phyloP scores from a whole-genome alignment of 306 rosid species.

The Erythrophleum fordii region DNA sequence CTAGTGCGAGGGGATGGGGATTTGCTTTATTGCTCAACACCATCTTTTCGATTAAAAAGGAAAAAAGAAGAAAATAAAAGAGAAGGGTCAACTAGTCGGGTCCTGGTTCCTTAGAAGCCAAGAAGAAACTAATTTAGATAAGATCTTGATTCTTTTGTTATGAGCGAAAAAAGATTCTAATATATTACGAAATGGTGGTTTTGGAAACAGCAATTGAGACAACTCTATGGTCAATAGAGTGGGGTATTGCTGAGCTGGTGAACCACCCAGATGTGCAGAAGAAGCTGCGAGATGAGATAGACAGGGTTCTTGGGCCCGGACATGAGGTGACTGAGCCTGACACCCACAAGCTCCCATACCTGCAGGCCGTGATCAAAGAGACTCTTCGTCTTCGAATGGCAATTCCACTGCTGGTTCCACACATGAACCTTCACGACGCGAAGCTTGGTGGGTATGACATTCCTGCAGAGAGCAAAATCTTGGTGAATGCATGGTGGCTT shows the following conservation, averaged over 20 bases:
- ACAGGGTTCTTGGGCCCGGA: constrained; percentile 65
- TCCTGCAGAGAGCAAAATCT: constrained; percentile 84
- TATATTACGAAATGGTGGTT: not conserved
- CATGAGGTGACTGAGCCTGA: constrained; percentile 79
- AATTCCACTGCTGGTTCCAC: constrained; percentile 86
- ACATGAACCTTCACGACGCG: constrained; percentile 89
- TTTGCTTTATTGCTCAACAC: not conserved
- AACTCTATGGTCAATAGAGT: constrained; percentile 87
- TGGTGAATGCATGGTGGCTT: constrained; percentile 90
- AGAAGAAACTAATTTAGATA: too few species aligned
- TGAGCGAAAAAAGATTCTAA: not conserved
- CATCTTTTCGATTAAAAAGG: not conserved
- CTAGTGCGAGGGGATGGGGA: not conserved
- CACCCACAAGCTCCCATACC: constrained; percentile 71
- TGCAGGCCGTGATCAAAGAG: constrained; percentile 87
- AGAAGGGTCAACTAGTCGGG: not conserved
- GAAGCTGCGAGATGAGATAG: constrained; percentile 66
- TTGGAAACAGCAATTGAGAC: constrained; percentile 79
- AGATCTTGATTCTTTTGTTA: too few species aligned
- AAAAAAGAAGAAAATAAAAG: too few species aligned
- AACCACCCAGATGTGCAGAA: constrained; percentile 77
- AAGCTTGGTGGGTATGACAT: constrained; percentile 76
- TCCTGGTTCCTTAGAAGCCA: not conserved
- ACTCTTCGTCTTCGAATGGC: constrained; percentile 85
- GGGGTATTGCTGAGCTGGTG: constrained; percentile 93